phyloP scores from a whole-genome alignment of 2,329 filamentous ascomycete species.

The Clarireedia monteithiana region DNA sequence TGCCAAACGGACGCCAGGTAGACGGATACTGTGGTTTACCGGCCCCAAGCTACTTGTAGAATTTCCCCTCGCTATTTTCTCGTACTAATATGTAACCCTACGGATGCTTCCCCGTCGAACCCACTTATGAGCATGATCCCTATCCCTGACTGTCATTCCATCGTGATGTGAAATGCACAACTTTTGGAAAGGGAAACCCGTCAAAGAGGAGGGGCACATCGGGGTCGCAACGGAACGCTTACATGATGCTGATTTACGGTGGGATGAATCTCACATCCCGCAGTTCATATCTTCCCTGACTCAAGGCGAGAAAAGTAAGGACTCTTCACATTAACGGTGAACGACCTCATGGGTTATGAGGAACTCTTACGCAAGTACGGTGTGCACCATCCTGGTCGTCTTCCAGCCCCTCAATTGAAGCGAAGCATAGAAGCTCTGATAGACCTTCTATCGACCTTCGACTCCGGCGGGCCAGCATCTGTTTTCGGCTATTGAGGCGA shows the following conservation, averaged over 20 bases:
- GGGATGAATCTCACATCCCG: background rate
- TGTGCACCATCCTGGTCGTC: background rate
- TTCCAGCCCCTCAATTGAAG: background rate
- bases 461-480: constrained; percentile 1
- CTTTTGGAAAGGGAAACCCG: background rate
- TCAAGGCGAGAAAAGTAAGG: background rate
- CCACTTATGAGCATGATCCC: background rate
- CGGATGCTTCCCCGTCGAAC: constrained; percentile 8
- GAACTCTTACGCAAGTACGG: constrained; percentile 2
- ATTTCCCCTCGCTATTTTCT: background rate
- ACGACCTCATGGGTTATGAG: background rate
- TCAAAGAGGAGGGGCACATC: constrained; percentile 2
- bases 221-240: background rate
- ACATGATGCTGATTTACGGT: background rate
- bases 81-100: constrained; percentile 1
- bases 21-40: background rate
- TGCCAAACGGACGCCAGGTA: constrained; percentile 8
- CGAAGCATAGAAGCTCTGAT: background rate
- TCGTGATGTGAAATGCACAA: constrained; percentile 1
- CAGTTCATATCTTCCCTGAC: background rate
- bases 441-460: background rate
- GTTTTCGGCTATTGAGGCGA: background rate
- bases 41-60: background rate
- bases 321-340: constrained; percentile 3
- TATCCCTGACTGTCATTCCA: background rate